Evolutionary conservation across 495 filamentous ascomycete genomes (phyloP).

Genomic region (Penicillium soppii): DNA sequence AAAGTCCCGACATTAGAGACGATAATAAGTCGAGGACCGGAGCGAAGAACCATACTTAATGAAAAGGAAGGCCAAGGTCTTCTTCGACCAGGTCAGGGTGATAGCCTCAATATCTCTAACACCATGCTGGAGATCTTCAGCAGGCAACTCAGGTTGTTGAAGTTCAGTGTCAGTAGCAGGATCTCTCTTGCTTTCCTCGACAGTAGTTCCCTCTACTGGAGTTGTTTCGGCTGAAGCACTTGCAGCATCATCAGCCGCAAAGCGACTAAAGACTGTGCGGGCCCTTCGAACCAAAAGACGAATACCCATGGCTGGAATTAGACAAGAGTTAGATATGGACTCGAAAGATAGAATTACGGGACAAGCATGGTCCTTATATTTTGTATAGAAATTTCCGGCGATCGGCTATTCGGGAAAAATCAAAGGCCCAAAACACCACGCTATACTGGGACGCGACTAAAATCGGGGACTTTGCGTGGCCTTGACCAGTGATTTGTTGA

Average conservation of each 20-base stretch:
- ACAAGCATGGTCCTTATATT: neutral
- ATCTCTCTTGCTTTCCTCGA: neutral
- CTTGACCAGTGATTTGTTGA: neutral
- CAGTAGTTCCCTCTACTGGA: neutral
- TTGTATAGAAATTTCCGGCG: neutral
- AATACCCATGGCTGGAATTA: neutral
- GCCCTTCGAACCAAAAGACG: neutral
- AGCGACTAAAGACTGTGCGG: neutral
- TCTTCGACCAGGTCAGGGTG: neutral
- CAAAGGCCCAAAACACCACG: neutral
- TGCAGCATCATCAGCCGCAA: neutral
- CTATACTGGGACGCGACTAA: neutral
- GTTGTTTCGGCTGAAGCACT: neutral
- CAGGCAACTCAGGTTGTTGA: neutral
- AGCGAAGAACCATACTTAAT: conserved; percentile 1
- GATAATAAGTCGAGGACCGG: neutral
- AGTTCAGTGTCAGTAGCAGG: neutral
- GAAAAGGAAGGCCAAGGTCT: neutral
- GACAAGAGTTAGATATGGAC: neutral
- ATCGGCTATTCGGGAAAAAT: neutral
- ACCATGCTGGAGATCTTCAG: neutral
- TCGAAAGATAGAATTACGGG: too few species aligned
- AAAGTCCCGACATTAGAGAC: neutral
- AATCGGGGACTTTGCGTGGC: neutral
- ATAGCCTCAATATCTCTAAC: neutral